Percentiles rank a stretch among this genome's conserved stretches.
Evolutionary conservation across 1,139 yeast species (phyloP).

Genomic region (Oligophagozyma castellii): DNA sequence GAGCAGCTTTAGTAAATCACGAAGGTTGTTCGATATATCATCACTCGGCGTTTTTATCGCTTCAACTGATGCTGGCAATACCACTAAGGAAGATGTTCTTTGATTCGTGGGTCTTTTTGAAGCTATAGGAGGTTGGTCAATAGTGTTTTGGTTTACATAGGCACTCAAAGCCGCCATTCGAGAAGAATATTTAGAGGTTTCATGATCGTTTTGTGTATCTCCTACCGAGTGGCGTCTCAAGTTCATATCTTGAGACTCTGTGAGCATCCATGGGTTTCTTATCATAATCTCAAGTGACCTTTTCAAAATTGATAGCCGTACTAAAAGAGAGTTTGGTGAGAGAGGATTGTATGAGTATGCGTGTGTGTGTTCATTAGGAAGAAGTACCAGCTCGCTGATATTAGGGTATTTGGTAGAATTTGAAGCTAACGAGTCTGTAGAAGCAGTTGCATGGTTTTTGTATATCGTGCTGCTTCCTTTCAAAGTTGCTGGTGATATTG

Average conservation of each 20-base stretch:
- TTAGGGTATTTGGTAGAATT: conserved; percentile 8
- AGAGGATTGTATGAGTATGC: conserved; percentile 76
- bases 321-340: conserved; percentile 67
- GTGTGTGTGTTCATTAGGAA: conserved; percentile 71
- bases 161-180: conserved; percentile 55
- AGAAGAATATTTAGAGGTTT: conserved; percentile 29
- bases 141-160: conserved; percentile 24
- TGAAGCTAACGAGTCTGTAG: conserved; percentile 7
- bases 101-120: conserved; percentile 1
- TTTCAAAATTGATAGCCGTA: conserved; percentile 59
- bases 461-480: too few species aligned
- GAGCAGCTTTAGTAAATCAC: neutral
- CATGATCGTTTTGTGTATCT: conserved; percentile 3
- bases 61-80: neutral
- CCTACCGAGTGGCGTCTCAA: conserved; percentile 1
- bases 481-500: too few species aligned
- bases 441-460: conserved; percentile 1
- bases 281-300: conserved; percentile 52
- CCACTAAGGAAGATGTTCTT: conserved; percentile 1
- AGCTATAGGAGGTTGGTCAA: neutral
- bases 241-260: conserved; percentile 2
- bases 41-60: neutral
- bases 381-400: conserved; percentile 32
- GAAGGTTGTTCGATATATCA: neutral
- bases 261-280: conserved; percentile 19